Conservation (phyloP, 768 basidiomycete species). For the Xanthoconium purpureum region DNA sequence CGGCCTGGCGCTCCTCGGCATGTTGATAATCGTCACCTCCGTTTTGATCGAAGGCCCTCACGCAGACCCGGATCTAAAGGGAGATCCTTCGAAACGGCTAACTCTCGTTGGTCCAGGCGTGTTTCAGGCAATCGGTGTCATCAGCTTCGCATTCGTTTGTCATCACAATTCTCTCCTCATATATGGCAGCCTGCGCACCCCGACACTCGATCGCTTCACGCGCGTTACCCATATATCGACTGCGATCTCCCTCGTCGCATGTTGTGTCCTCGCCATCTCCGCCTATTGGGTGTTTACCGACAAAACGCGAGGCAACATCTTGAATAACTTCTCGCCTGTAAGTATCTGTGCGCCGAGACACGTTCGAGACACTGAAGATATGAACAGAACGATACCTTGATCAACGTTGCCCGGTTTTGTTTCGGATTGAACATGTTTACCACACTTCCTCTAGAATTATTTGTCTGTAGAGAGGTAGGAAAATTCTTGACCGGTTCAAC, state of each 20-base stretch:
- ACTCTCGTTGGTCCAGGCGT: conserved; percentile 76
- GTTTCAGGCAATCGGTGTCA: conserved; percentile 96
- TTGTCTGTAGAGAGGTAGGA: conserved; percentile 91
- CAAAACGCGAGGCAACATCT: conserved; percentile 90
- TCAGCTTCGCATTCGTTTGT: conserved; percentile 94
- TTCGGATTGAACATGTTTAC: conserved; percentile 98
- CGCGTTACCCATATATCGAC: conserved; percentile 93
- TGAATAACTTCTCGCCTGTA: conserved; percentile 90
- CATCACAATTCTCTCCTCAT: conserved; percentile 98
- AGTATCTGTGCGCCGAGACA: conserved; percentile 9
- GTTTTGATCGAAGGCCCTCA: conserved; percentile 83
- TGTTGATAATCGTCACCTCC: conserved; percentile 87
- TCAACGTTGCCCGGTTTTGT: conserved; percentile 93
- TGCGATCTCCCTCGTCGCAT: conserved; percentile 77
- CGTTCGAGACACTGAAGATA: conserved; percentile 5
- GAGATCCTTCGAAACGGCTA: conserved; percentile 70
- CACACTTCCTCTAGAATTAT: conserved; percentile 91
- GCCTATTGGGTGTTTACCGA: conserved; percentile 89
- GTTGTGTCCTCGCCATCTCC: conserved; percentile 77
- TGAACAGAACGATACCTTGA: conserved; percentile 71
- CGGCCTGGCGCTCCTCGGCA: conserved; percentile 85
- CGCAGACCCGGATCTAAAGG: conserved; percentile 69
- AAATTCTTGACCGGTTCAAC: not conserved
- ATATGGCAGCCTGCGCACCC: conserved; percentile 88
- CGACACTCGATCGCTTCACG: conserved; percentile 91